Conservation (phyloP, 2,329 filamentous ascomycete species). For the Ascomycota sp. region DNA sequence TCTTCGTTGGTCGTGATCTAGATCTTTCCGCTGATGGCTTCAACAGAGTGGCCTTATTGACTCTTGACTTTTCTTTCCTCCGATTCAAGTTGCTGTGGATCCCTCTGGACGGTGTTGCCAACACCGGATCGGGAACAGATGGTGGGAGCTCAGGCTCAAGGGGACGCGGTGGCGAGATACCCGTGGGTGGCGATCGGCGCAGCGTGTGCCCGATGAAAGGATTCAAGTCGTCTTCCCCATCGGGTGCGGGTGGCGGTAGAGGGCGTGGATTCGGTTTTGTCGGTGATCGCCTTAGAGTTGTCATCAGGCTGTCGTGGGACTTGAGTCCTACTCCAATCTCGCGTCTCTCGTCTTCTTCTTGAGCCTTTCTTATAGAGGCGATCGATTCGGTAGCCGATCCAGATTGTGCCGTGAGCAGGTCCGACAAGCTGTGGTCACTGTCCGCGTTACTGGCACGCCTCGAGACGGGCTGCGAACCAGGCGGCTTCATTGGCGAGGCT, state of each 20-base stretch:
- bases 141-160: conserved; percentile 43
- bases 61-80: conserved; percentile 14
- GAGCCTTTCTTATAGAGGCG: conserved; percentile 6
- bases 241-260: conserved; percentile 19
- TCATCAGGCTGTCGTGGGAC: conserved; percentile 11
- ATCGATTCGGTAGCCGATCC: conserved; percentile 6
- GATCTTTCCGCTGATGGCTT: conserved; percentile 19
- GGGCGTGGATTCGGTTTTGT: conserved; percentile 22
- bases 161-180: conserved; percentile 7
- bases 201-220: conserved; percentile 10
- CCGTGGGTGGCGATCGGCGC: conserved; percentile 10
- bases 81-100: conserved; percentile 37
- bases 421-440: conserved; percentile 7
- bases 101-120: conserved; percentile 31
- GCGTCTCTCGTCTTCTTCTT: conserved; percentile 4
- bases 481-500: conserved; percentile 12
- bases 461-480: not conserved
- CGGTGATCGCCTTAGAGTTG: conserved; percentile 17
- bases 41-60: conserved; percentile 25
- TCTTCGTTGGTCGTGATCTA: conserved; percentile 1
- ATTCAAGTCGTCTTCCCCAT: conserved; percentile 9
- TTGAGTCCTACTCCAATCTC: conserved; percentile 2
- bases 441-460: conserved; percentile 2
- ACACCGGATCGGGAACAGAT: conserved; percentile 27
- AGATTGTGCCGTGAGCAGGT: conserved; percentile 11